Percentiles rank a stretch among this genome's conserved stretches.
These are phyloP conservation scores for Tympanopsis confertula DNA, from an alignment of 2,329 filamentous ascomycete genomes.

Conservation along the genomic window DNA sequence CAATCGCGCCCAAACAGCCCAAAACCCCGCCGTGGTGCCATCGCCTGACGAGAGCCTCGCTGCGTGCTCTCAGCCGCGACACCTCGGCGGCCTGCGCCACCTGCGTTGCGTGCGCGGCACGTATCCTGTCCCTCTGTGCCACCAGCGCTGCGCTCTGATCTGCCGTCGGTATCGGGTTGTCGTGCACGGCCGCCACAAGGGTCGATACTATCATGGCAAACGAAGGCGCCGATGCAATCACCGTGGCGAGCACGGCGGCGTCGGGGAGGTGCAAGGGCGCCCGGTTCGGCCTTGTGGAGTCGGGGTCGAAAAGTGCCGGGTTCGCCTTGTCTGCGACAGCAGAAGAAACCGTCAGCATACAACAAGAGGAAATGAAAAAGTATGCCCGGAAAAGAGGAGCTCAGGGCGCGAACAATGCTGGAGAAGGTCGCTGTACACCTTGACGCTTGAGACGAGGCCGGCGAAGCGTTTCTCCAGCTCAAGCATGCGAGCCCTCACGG, in stretches of 20 bases:
- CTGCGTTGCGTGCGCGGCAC: conserved; percentile 47
- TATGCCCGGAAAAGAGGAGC: background rate
- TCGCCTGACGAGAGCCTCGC: conserved; percentile 46
- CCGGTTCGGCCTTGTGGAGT: conserved; percentile 21
- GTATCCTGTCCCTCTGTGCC: conserved; percentile 48
- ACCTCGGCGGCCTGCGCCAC: conserved; percentile 50
- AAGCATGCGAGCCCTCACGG: conserved; percentile 28
- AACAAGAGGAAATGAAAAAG: conserved; percentile 3
- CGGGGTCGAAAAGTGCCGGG: conserved; percentile 40
- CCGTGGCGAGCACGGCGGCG: conserved; percentile 38
- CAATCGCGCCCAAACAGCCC: conserved; percentile 55
- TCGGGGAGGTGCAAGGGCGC: conserved; percentile 38
- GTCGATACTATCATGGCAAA: conserved; percentile 44
- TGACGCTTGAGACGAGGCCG: conserved; percentile 33
- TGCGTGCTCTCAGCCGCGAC: conserved; percentile 49
- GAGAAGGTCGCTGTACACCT: conserved; percentile 46
- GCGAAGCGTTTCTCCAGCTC: conserved; percentile 42
- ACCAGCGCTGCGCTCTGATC: conserved; percentile 42
- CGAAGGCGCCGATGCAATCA: conserved; percentile 41
- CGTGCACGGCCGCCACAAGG: conserved; percentile 37
- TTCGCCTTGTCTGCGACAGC: conserved; percentile 33
- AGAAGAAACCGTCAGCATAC: background rate
- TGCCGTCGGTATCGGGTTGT: conserved; percentile 44
- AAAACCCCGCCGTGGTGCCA: conserved; percentile 71
- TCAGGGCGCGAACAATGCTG: conserved; percentile 39